phyloP scores from a whole-genome alignment of 2,329 filamentous ascomycete species.

The Penicillium fuscoglaucum region DNA sequence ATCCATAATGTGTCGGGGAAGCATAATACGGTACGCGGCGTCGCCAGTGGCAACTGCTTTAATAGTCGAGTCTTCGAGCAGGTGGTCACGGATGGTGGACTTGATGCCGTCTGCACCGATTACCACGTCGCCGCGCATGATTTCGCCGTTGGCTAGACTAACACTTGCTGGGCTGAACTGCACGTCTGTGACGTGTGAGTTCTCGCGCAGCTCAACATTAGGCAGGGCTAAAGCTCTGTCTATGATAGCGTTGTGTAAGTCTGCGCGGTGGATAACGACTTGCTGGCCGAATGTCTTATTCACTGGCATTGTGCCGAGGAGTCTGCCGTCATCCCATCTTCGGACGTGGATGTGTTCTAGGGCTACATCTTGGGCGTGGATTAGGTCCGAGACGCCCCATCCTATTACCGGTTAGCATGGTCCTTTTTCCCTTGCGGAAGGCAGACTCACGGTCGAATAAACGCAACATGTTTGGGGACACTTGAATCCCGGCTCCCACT shows the following conservation, averaged over 20 bases:
- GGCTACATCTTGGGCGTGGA: slow-evolving; percentile 36
- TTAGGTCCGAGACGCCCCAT: slow-evolving; percentile 37
- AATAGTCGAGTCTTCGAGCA: slow-evolving; percentile 35
- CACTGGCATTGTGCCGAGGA: slow-evolving; percentile 36
- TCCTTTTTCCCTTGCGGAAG: background rate
- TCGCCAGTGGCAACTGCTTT: slow-evolving; percentile 58
- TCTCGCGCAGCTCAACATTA: slow-evolving; percentile 33
- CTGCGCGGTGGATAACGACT: slow-evolving; percentile 39
- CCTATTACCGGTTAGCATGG: slow-evolving; percentile 21
- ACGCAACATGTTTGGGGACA: slow-evolving; percentile 76
- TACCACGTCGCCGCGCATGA: slow-evolving; percentile 48
- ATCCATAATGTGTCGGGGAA: slow-evolving; percentile 66
- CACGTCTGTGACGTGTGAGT: slow-evolving; percentile 32
- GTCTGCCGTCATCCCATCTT: slow-evolving; percentile 37
- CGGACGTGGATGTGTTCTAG: slow-evolving; percentile 39
- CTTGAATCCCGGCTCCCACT: slow-evolving; percentile 79
- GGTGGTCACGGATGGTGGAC: slow-evolving; percentile 45
- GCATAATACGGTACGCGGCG: slow-evolving; percentile 77
- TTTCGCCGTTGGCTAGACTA: slow-evolving; percentile 28
- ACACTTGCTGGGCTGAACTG: slow-evolving; percentile 32
- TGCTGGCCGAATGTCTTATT: slow-evolving; percentile 39
- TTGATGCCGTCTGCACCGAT: slow-evolving; percentile 58
- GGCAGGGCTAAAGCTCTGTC: slow-evolving; percentile 30
- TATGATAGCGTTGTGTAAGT: slow-evolving; percentile 37
- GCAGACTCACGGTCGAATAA: slow-evolving; percentile 61